Conservation (phyloP, 1,284 basidiomycete species). For the Earliella scabrosa region DNA sequence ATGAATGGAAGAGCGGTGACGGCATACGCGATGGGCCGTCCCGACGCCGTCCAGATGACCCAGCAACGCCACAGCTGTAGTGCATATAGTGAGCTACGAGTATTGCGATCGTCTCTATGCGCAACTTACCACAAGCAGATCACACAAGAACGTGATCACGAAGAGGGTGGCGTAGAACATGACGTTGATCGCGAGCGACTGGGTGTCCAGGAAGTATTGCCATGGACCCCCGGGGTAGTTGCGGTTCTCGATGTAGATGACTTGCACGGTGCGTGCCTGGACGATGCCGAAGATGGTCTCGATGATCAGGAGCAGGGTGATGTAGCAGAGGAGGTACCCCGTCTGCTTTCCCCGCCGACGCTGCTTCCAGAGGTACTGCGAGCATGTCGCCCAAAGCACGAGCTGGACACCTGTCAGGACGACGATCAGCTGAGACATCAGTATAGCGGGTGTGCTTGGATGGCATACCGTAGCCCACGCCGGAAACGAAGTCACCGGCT, state of each 20-base stretch:
- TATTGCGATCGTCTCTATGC: background rate
- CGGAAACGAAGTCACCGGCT: conserved; percentile 15
- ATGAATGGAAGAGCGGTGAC: conserved; percentile 35
- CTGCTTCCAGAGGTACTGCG: conserved; percentile 42
- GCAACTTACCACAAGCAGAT: conserved; percentile 39
- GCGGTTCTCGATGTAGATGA: conserved; percentile 47
- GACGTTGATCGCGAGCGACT: conserved; percentile 41
- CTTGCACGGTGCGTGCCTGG: conserved; percentile 35
- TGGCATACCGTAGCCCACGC: conserved; percentile 21
- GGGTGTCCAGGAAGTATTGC: conserved; percentile 42
- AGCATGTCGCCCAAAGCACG: conserved; percentile 41
- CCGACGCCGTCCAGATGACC: conserved; percentile 46
- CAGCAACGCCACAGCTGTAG: conserved; percentile 49
- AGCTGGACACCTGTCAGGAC: conserved; percentile 40
- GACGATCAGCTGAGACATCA: no score
- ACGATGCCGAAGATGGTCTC: conserved; percentile 42
- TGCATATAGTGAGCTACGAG: background rate
- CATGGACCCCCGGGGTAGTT: conserved; percentile 44
- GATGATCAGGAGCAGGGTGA: conserved; percentile 40
- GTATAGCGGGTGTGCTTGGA: background rate
- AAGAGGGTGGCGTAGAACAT: conserved; percentile 44
- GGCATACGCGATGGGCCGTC: conserved; percentile 34
- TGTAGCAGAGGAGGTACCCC: conserved; percentile 42
- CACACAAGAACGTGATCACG: conserved; percentile 36
- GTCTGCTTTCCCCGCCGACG: conserved; percentile 33